These are phyloP conservation scores for Rhinocladiella mackenziei DNA, from an alignment of 2,329 filamentous ascomycete species.

Conservation along the genomic window DNA sequence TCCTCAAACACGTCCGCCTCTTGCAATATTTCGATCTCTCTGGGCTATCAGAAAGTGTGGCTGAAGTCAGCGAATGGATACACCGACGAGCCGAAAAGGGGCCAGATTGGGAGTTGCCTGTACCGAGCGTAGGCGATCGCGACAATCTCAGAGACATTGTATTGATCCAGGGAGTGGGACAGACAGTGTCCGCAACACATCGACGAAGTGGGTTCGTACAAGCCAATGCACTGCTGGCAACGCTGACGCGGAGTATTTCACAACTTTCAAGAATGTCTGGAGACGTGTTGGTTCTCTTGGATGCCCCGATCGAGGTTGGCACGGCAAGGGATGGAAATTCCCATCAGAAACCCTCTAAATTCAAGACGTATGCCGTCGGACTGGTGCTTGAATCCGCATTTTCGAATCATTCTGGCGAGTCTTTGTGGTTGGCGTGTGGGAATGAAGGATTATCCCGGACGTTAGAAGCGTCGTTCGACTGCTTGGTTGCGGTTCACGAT, in stretches of 20 bases:
- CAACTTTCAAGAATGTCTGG: slow-evolving; percentile 11
- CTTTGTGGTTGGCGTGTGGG: slow-evolving; percentile 11
- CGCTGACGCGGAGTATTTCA: slow-evolving; percentile 15
- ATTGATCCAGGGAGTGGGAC: slow-evolving; percentile 17
- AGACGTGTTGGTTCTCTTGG: slow-evolving; percentile 14
- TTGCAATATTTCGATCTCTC: slow-evolving; percentile 25
- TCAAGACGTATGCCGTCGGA: slow-evolving; percentile 1
- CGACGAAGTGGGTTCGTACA: slow-evolving; percentile 21
- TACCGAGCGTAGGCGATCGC: neutral
- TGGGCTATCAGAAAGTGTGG: slow-evolving; percentile 19
- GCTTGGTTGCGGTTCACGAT: slow-evolving; percentile 21
- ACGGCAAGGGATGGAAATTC: neutral
- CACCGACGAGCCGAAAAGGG: slow-evolving; percentile 2
- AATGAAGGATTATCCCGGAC: slow-evolving; percentile 15
- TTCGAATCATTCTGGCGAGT: slow-evolving; percentile 8
- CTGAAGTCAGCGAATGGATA: slow-evolving; percentile 19
- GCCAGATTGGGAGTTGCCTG: too few relatives aligned
- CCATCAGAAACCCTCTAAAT: slow-evolving; percentile 1
- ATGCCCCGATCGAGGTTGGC: slow-evolving; percentile 8
- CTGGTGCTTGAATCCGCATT: slow-evolving; percentile 19
- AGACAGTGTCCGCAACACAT: slow-evolving; percentile 14
- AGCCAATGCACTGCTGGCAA: slow-evolving; percentile 19
- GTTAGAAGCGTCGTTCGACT: slow-evolving; percentile 15
- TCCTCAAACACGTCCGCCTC: slow-evolving; percentile 19
- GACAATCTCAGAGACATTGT: slow-evolving; percentile 6